Conservation (phyloP, 1,284 basidiomycete genomes). For the Cryptococcus deneoformans region DNA sequence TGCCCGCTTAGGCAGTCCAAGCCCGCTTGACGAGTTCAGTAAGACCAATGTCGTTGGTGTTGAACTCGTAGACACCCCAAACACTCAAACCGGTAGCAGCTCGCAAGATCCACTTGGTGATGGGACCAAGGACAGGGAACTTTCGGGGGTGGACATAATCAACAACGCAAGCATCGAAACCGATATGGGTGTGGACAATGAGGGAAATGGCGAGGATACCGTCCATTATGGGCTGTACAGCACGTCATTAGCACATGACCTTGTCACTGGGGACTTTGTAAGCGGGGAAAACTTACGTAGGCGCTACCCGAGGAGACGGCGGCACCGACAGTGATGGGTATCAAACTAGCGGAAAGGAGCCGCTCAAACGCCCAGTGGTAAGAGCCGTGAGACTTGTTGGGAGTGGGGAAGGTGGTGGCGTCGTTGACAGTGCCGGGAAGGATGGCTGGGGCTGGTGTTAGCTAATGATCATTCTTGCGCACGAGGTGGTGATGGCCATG, state of each 20-base stretch:
- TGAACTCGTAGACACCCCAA: constrained; percentile 94
- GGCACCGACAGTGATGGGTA: constrained; percentile 82
- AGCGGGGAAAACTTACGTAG: constrained; percentile 49
- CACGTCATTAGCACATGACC: neutral
- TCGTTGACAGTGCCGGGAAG: constrained; percentile 95
- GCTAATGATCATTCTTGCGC: neutral
- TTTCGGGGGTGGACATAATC: constrained; percentile 96
- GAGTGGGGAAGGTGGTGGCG: constrained; percentile 80
- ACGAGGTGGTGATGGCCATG: neutral
- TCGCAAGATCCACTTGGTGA: constrained; percentile 71
- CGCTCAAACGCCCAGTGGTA: constrained; percentile 99
- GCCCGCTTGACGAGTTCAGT: constrained; percentile 66
- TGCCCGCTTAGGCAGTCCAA: constrained; percentile 59
- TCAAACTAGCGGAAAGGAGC: constrained; percentile 76
- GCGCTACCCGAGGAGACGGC: constrained; percentile 67
- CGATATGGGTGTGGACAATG: constrained; percentile 93
- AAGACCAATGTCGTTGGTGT: constrained; percentile 92
- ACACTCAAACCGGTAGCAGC: constrained; percentile 76
- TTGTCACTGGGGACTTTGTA: neutral
- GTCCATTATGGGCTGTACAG: constrained; percentile 68
- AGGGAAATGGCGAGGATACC: constrained; percentile 81
- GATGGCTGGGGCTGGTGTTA: constrained; percentile 59
- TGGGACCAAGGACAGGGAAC: constrained; percentile 73
- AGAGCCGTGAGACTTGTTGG: constrained; percentile 80
- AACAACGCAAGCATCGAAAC: constrained; percentile 64